Evolutionary conservation across 1,139 yeast species (phyloP), one percentile per base, ranked within the genome.

Genomic region (Candida albicans): DNA sequence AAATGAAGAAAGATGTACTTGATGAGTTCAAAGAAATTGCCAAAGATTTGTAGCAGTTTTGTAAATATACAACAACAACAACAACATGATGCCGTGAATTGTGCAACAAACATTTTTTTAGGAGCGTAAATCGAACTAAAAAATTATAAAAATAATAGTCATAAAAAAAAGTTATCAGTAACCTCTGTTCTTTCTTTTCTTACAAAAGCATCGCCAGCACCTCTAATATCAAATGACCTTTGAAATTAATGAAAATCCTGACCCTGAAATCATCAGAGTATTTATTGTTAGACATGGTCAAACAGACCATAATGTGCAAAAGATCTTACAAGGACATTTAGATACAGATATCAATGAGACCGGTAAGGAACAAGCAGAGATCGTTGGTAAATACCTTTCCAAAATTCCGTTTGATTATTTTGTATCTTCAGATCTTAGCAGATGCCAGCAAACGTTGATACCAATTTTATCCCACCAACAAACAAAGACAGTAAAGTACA

Each of bases 211-310:
- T 18, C 22, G 5, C 22, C 22, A 18, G 22, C 22, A 18, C 22
- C 12, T 15, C 33, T 25, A 32, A 13, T 30, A 10, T 10, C 12
- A 24, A 13, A 68, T 67, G 73, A 68, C 72, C 2, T 52, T 58
- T 33, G 64, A 59, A 36, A 55, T 66, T 7, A 49, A 53, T 6
- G 52, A 57, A 32, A 77, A 77, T 53, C 51, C 50, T 3, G 73
- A 79, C 54, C 55, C 60, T 0, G 52, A 61, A 1, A 57, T 62
- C 2, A 64, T 84, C 3, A 68, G 89, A 22, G 59, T 87, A 1
- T 81, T 84, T 52, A 60, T 86, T 3, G 77, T 87, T 5, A 76
- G 96, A 55, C 96, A 87, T 55, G 96, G 95, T 2, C 93, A 85
- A 59, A 87, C 96, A 0, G 82, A 81, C 47, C 82, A 83, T 59